Percentiles rank a stretch among this genome's conserved stretches.
phyloP scores from a whole-genome alignment of 305 asterid species.

The Fraxinus greggii region DNA sequence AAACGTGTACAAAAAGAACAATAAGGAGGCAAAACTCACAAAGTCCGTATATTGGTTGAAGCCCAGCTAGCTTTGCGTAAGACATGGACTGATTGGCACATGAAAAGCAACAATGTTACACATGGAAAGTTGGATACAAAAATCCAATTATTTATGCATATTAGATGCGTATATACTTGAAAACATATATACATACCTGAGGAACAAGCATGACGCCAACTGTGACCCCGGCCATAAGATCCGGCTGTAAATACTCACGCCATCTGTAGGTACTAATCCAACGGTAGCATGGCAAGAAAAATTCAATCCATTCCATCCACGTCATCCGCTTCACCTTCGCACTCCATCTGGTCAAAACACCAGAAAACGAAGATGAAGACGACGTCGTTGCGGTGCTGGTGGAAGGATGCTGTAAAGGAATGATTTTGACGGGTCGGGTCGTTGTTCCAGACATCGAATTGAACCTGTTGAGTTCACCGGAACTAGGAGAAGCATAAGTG shows the following conservation, averaged over 20 bases:
- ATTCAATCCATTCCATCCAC: constrained; percentile 73
- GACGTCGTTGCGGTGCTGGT: constrained; percentile 29
- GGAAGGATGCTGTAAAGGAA: constrained; percentile 76
- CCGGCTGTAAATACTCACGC: constrained; percentile 83
- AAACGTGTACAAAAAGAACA: background rate
- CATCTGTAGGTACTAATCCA: constrained; percentile 88
- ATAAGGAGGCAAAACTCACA: constrained; percentile 59
- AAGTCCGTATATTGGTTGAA: constrained; percentile 95
- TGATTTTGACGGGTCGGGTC: constrained; percentile 58
- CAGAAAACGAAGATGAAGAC: constrained; percentile 29
- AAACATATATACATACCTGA: constrained; percentile 46
- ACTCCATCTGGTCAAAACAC: constrained; percentile 49
- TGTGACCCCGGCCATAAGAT: constrained; percentile 88
- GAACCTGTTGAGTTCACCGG: constrained; percentile 44
- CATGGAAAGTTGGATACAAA: background rate
- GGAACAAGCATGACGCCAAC: constrained; percentile 99
- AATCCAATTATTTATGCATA: background rate
- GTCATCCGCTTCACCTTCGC: constrained; percentile 65
- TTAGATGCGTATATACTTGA: background rate
- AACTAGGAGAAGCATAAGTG: constrained; percentile 70
- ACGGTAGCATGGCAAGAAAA: constrained; percentile 81
- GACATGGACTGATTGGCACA: constrained; percentile 82
- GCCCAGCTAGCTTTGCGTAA: constrained; percentile 97
- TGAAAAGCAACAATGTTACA: constrained; percentile 6
- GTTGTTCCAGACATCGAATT: constrained; percentile 26